A percentile compares a stretch with the other conserved stretches of the same genome.
phyloP scores from a whole-genome alignment of 2,329 filamentous ascomycete genomes.

The Fusarium begoniae region DNA sequence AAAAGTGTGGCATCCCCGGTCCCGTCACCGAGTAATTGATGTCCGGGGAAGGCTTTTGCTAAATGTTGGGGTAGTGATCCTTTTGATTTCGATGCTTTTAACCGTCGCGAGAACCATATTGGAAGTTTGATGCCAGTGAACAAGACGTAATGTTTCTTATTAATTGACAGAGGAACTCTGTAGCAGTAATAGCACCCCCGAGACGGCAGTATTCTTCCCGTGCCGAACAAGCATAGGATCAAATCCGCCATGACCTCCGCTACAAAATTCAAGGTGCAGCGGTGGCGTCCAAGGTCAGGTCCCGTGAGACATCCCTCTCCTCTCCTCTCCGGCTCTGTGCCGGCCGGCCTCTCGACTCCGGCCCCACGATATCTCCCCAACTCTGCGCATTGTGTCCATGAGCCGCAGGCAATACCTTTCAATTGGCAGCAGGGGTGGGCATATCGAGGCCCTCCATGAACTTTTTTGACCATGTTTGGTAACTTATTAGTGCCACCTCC shows the following conservation, averaged over 20 bases:
- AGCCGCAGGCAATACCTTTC: conserved; percentile 27
- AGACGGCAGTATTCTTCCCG: neutral
- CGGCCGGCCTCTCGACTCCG: conserved; percentile 41
- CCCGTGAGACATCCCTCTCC: conserved; percentile 31
- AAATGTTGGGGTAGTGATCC: conserved; percentile 12
- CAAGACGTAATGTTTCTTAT: neutral
- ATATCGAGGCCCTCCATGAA: conserved; percentile 31
- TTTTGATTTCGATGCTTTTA: neutral
- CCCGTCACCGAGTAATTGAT: conserved; percentile 8
- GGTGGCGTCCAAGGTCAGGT: conserved; percentile 34
- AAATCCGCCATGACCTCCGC: neutral
- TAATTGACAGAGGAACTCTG: neutral
- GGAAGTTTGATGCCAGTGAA: neutral
- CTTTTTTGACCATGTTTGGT: conserved; percentile 18
- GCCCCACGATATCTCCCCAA: conserved; percentile 35
- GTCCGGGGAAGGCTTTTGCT: conserved; percentile 13
- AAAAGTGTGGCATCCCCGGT: neutral
- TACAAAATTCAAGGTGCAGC: neutral
- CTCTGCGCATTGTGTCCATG: conserved; percentile 24
- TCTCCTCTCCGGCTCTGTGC: conserved; percentile 37
- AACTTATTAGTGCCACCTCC: conserved; percentile 25
- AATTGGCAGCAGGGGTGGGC: conserved; percentile 16
- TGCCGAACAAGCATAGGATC: neutral
- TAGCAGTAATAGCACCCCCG: neutral
- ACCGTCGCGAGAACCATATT: neutral